Base-by-base conservation (phyloP, 2,329 filamentous ascomycete species). In the Alternaria gansuensis region DNA sequence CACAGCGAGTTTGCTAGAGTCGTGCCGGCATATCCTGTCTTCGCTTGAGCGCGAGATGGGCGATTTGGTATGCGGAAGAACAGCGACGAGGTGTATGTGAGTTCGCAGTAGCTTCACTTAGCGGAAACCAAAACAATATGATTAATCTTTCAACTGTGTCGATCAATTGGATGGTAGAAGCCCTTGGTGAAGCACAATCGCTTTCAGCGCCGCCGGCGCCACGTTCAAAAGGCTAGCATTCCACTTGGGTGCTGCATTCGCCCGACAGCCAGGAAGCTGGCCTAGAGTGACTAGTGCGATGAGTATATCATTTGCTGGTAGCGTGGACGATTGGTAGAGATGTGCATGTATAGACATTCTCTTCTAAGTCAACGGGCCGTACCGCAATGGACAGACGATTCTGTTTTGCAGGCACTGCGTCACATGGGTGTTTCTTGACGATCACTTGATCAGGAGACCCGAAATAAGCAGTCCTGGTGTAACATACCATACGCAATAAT, bases 311-410 rank as follows among this genome's bases (percentile, higher is more conserved):
- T 45, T 41, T 33, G 41, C 49, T 24, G 17, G 26, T 39, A n/a
- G 21, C n/a, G 44, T 28, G 41, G 23, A 49, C 21, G 5, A 28
- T 26, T 33, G 31, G 40, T 26, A 48, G 50, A 31, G 21, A 36
- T 36, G 29, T 51, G 37, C 29, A 26, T 58, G 41, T 39, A 26
- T 34, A 49, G 44, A 28, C 24, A n/a, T n/a, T 37, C 36, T 28
- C 41, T 59, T 62, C 60, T 54, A 57, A 54, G 58, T 54, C 63
- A 60, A 60, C 69, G 69, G 72, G 43, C 65, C 67, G 69, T 64
- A 69, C 69, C 66, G 69, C 63, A 68, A 68, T 64, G 70, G 65
- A 65, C 50, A 71, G 65, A 65, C 68, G 62, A 64, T 68, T 57
- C 60, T 64, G 63, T 63, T 51, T 53, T 34, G 21, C 54, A 57